Conservation (phyloP, 345 rosid species). For the Salix exigua region DNA sequence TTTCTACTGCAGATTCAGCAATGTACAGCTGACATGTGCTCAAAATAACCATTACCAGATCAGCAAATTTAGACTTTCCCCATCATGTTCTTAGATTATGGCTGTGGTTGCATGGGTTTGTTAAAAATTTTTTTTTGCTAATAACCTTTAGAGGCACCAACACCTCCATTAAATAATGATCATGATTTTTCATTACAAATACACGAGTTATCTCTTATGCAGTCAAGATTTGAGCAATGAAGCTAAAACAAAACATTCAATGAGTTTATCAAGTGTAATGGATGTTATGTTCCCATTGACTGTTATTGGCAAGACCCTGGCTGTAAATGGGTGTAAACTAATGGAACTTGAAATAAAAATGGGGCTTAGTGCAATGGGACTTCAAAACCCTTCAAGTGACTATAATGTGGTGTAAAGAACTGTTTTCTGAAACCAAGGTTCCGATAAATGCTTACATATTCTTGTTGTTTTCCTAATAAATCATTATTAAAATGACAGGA, state of each 20-base stretch:
- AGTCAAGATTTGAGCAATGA: no score
- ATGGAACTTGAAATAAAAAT: not conserved
- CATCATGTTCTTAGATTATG: not conserved
- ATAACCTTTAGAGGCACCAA: not conserved
- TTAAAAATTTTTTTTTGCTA: not conserved
- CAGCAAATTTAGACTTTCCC: not conserved
- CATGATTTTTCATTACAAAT: not conserved
- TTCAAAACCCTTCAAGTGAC: not conserved
- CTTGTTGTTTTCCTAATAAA: not conserved
- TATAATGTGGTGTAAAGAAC: not conserved
- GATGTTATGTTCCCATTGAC: not conserved
- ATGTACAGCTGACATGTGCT: not conserved
- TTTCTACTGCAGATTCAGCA: not conserved
- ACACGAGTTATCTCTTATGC: not conserved
- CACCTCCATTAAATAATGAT: not conserved
- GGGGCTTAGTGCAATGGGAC: not conserved
- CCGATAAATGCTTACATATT: not conserved
- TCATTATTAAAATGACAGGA: constrained; percentile 46
- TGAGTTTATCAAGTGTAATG: not conserved
- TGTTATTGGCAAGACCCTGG: not conserved
- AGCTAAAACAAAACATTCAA: no score
- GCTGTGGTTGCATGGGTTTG: not conserved
- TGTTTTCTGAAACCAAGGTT: not conserved
- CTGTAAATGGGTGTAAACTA: not conserved
- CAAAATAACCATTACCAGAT: not conserved